Conservation (phyloP, 768 basidiomycete species). For the Phlebiopsis flavidoalba region DNA sequence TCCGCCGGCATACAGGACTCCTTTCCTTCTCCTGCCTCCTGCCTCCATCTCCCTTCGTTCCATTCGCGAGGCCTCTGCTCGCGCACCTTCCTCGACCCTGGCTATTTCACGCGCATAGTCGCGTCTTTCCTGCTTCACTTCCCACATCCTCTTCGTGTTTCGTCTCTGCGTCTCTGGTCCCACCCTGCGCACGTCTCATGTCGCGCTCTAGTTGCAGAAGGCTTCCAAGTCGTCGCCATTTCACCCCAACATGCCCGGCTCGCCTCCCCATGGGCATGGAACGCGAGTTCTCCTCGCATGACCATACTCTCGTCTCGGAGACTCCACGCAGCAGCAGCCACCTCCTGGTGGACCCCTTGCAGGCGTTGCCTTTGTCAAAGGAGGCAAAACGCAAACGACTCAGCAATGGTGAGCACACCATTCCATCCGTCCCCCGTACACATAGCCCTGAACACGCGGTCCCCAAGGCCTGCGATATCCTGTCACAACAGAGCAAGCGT, state of each 20-base stretch:
- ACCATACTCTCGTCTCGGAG: constrained; percentile 8
- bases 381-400: constrained; percentile 50
- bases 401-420: constrained; percentile 36
- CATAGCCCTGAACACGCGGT: background rate
- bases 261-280: constrained; percentile 4
- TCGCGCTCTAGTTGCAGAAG: background rate
- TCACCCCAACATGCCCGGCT: constrained; percentile 11
- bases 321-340: background rate
- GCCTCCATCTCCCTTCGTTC: background rate
- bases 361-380: constrained; percentile 42
- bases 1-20: constrained; percentile 10
- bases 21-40: background rate
- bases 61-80: constrained; percentile 4
- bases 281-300: constrained; percentile 13
- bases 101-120: background rate
- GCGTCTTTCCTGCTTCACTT: constrained; percentile 2
- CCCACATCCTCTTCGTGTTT: background rate
- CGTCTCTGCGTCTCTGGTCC: background rate
- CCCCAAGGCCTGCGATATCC: constrained; percentile 63
- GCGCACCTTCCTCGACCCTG: constrained; percentile 2
- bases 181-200: background rate
- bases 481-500: constrained; percentile 83
- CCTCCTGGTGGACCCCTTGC: constrained; percentile 23
- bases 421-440: background rate
- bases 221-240: constrained; percentile 17